These are phyloP conservation scores for Arabis alpina DNA, from an alignment of 345 rosid genomes.

Conservation along the genomic window DNA sequence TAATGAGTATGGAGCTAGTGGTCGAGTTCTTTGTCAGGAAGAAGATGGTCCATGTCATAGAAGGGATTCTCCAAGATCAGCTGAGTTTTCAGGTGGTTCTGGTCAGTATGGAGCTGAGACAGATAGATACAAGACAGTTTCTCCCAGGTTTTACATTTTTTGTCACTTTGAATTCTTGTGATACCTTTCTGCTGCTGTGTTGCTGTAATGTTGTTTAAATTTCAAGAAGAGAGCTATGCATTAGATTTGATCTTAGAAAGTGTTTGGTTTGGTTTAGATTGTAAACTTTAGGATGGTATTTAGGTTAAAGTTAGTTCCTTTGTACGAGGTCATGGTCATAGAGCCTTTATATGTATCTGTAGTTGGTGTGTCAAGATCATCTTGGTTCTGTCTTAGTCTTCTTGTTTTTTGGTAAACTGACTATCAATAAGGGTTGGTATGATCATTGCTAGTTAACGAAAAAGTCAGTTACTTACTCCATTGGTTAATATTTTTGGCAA, in stretches of 20 bases:
- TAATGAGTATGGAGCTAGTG: slow-evolving; percentile 49
- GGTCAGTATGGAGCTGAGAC: slow-evolving; percentile 44
- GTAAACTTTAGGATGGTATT: not conserved
- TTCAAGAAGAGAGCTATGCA: not conserved
- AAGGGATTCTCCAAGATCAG: slow-evolving; percentile 54
- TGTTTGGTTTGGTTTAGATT: no score
- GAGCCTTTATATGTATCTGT: slow-evolving; percentile 19
- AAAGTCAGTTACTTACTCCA: slow-evolving; percentile 3
- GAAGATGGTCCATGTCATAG: slow-evolving; percentile 51
- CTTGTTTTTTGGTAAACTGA: not conserved
- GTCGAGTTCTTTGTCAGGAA: slow-evolving; percentile 41
- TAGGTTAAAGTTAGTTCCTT: slow-evolving; percentile 8
- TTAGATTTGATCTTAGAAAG: no score
- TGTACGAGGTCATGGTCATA: not conserved
- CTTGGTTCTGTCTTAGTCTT: slow-evolving; percentile 1
- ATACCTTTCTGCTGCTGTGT: no score
- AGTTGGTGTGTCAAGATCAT: slow-evolving; percentile 15
- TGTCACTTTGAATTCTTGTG: not conserved
- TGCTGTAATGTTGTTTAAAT: not conserved
- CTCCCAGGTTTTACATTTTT: slow-evolving; percentile 57
- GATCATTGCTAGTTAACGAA: slow-evolving; percentile 3
- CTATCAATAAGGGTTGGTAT: not conserved
- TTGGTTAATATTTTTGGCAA: not conserved
- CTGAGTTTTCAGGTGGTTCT: slow-evolving; percentile 49
- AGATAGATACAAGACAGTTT: slow-evolving; percentile 46